Evolutionary conservation across 352 stramenopile species (phyloP).

Genomic region (Phytophthora europaea): DNA sequence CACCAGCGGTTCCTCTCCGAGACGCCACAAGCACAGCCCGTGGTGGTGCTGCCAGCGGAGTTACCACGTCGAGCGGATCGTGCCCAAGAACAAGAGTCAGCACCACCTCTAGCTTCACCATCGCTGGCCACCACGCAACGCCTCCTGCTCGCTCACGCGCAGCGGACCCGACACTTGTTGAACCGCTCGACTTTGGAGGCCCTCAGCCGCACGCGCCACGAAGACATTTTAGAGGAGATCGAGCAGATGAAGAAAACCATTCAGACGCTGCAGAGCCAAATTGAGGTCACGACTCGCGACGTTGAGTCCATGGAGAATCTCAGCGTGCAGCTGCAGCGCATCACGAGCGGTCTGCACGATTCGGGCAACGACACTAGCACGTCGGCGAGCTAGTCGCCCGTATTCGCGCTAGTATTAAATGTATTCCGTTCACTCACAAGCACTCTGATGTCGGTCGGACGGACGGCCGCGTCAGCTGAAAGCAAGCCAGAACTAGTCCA

Average conservation of each 20-base stretch:
- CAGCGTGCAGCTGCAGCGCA: conserved; percentile 34
- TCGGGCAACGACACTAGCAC: background rate
- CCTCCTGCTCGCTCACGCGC: conserved; percentile 18
- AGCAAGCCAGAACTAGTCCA: background rate
- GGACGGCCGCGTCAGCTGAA: background rate
- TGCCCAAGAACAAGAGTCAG: background rate
- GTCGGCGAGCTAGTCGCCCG: background rate
- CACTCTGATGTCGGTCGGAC: background rate
- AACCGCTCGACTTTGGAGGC: conserved; percentile 17
- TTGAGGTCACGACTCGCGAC: conserved; percentile 42
- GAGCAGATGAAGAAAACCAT: conserved; percentile 36
- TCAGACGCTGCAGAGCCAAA: conserved; percentile 34
- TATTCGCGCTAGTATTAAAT: too few species aligned
- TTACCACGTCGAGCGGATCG: background rate
- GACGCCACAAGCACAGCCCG: background rate
- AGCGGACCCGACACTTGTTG: conserved; percentile 28
- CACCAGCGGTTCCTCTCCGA: conserved; percentile 16
- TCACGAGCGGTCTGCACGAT: conserved; percentile 20
- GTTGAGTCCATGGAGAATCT: conserved; percentile 45
- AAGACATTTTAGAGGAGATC: conserved; percentile 48
- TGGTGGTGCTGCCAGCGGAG: conserved; percentile 4
- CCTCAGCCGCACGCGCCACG: conserved; percentile 28
- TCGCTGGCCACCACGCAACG: conserved; percentile 4
- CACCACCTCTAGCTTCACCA: background rate
- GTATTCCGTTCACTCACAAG: background rate